Evolutionary conservation across 2,329 filamentous ascomycete species (phyloP), one percentile per base, ranked within the genome.

Genomic region (Alternaria infectoria): DNA sequence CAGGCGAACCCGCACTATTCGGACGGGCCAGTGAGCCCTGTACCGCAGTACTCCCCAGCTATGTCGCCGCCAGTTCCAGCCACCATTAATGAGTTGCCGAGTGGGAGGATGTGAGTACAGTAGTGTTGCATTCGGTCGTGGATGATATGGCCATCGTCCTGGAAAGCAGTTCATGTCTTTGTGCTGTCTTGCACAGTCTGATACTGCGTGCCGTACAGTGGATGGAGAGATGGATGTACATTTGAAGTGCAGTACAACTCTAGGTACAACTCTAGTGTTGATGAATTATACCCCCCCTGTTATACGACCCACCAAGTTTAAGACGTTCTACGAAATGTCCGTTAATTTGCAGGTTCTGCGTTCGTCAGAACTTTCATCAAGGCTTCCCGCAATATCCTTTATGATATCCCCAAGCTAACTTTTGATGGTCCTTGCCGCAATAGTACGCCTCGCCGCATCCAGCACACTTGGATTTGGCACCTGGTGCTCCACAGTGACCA

Each of bases 51-150:
- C 30, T 54, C 57, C 15, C 61, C 60, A 6, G 40, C 28, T 12
- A 28, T 50, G 23, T 5, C 51, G 10, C 45, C 50, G 21, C 30
- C 56, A 11, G 50, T 54, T 23, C 61, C 56, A 3, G 32, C 55
- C 5, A 59, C 57, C 26, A 17, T 66, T 7, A 68, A 59, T 49
- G 66, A 68, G 45, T 36, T 68, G 19, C 56, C 66, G 19, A 56
- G 43, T 30, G 30, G 46, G 40, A 59, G 63, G 54, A 68, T 64
- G 57, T 65, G 40, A 54, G 28, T 28, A 25, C 3, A 9, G 11
- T 6, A 19, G 36, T 40, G 4, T 17, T 15, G 28, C 21, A 9
- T 30, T 40, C n/a, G 19, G 17, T 52, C 49, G 13, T 25, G 19
- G 10, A 15, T 25, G 23, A 36, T 36, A 6, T 12, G 19, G 3